phyloP scores from a whole-genome alignment of 2,329 filamentous ascomycete species.

The Periconia macrospinosa region DNA sequence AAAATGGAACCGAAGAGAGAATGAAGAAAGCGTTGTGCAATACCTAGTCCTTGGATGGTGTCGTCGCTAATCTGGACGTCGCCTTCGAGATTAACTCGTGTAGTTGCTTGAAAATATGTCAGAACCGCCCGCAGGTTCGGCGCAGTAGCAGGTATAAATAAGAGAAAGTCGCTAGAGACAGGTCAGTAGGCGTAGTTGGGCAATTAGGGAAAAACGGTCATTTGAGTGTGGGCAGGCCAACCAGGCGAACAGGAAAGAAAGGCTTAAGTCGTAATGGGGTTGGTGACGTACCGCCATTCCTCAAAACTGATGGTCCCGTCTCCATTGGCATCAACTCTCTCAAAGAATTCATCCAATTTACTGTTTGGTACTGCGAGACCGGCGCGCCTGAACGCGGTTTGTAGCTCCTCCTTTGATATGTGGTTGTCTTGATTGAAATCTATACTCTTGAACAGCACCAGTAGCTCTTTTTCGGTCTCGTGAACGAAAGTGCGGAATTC shows the following conservation, averaged over 20 bases:
- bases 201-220: not conserved
- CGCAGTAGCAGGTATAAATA: constrained; percentile 76
- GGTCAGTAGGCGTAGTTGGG: constrained; percentile 15
- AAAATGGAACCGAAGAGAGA: constrained; percentile 76
- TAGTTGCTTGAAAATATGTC: constrained; percentile 87
- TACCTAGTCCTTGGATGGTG: constrained; percentile 92
- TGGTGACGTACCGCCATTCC: constrained; percentile 82
- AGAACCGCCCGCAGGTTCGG: constrained; percentile 79
- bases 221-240: not conserved
- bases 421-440: constrained; percentile 84
- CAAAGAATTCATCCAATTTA: constrained; percentile 82
- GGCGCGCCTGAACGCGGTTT: constrained; percentile 73
- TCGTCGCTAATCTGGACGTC: constrained; percentile 92
- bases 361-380: constrained; percentile 77
- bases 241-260: not conserved
- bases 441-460: constrained; percentile 79
- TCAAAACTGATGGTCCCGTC: constrained; percentile 87
- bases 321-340: constrained; percentile 84
- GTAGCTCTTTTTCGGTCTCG: constrained; percentile 81
- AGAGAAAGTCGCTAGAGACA: constrained; percentile 72
- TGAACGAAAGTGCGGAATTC: constrained; percentile 91
- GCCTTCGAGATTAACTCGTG: constrained; percentile 89
- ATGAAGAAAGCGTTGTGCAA: constrained; percentile 67
- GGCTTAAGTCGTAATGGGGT: not conserved
- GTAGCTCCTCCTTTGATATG: constrained; percentile 83